Conservation (phyloP, 2,329 filamentous ascomycete species). For the Diplodia scrobiculata region DNA sequence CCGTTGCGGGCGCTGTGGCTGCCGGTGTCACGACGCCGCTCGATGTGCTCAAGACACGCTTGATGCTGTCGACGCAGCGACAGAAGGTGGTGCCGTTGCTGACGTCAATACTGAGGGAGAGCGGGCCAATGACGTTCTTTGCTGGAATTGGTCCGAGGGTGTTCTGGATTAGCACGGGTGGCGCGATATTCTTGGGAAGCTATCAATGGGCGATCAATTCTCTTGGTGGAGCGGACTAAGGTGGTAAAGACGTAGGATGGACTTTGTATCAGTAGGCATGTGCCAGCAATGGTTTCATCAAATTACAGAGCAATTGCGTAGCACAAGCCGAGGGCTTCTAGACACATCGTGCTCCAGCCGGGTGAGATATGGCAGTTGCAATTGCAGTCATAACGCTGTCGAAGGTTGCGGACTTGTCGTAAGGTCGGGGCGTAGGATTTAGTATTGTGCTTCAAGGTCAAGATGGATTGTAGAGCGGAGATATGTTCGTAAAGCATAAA, state of each 20-base stretch:
- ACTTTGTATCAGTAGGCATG: not conserved
- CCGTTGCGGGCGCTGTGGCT: slow-evolving; percentile 78
- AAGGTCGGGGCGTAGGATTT: no score
- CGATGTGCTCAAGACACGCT: slow-evolving; percentile 93
- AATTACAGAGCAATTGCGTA: not conserved
- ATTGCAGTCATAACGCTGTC: no score
- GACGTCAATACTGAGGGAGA: slow-evolving; percentile 63
- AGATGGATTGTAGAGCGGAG: slow-evolving; percentile 17
- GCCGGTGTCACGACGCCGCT: slow-evolving; percentile 88
- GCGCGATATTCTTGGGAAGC: slow-evolving; percentile 89
- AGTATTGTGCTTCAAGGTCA: not conserved
- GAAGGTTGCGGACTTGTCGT: no score
- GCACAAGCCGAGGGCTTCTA: not conserved
- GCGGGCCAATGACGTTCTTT: slow-evolving; percentile 70
- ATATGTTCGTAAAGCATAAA: slow-evolving; percentile 27
- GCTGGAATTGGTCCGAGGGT: slow-evolving; percentile 78
- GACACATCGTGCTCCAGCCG: not conserved
- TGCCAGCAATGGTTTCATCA: not conserved
- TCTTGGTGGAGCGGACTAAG: slow-evolving; percentile 53
- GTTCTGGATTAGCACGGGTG: slow-evolving; percentile 92
- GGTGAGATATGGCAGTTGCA: not conserved
- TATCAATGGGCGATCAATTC: slow-evolving; percentile 87
- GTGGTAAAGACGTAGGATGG: slow-evolving; percentile 12
- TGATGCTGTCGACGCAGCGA: slow-evolving; percentile 81
- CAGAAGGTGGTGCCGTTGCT: slow-evolving; percentile 64